Base-by-base conservation (phyloP, 495 filamentous ascomycete species). In the Trichoderma virens region DNA sequence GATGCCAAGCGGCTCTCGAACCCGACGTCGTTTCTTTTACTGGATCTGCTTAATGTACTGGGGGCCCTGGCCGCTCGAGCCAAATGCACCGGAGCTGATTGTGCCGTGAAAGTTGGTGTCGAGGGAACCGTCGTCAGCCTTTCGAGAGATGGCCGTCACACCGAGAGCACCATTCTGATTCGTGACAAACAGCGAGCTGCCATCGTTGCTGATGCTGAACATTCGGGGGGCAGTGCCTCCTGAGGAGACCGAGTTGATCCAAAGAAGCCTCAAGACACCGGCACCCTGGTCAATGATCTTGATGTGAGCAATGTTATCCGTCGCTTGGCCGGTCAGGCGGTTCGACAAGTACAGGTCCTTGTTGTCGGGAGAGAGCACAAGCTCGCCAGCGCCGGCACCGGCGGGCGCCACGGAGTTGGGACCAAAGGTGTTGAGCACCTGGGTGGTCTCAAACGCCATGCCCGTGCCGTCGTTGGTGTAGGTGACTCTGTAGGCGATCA, bases 301-400 rank as follows among this genome's bases (percentile, higher is more conserved):
- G 65, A 76, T 74, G 65, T 73, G 72, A 28, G 74, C 66, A 63
- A 76, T 71, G 67, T 62, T 71, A 65, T 76, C 74, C 11, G 69
- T 70, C n/a, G 62, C 65, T 62, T 72, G 67, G 39, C 72, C 74
- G 30, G 66, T 71, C 34, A 70, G 64, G 11, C 74, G 72, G 70
- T 76, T 76, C 66, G 72, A 72, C 56, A 76, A 68, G 67, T 74
- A 76, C 16, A 76, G 64, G 68, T 73, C 70, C 47, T 31, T 45
- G 65, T 64, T 64, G 70, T 74, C 72, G 7, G 61, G 38, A 3
- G 72, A 66, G 66, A 75, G 54, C 20, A 65, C 65, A 13, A 76
- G 60, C 65, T 69, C 70, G 38, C 70, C 73, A 11, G 71, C 73
- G 1, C 70, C 68, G 16, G 72, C 72, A 14, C 60, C 60, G n/a